phyloP scores from a whole-genome alignment of 768 basidiomycete species.

The Hemileccinum rubropunctum region DNA sequence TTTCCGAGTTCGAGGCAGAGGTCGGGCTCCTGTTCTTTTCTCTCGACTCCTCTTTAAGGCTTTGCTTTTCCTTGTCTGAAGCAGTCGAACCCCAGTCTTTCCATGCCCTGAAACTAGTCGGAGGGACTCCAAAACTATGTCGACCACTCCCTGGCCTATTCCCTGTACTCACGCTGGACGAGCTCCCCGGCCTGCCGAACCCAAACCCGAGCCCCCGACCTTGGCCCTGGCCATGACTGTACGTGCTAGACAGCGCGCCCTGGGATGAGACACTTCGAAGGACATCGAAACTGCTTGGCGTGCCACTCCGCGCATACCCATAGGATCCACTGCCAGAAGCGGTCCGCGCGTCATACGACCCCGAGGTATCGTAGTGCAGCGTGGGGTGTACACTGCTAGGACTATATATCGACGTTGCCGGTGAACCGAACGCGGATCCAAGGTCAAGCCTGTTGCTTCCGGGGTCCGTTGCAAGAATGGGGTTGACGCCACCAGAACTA shows the following conservation, averaged over 20 bases:
- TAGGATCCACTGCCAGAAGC: conserved; percentile 24
- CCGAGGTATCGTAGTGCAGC: conserved; percentile 16
- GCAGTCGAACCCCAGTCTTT: conserved; percentile 17
- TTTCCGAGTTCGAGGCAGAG: conserved; percentile 17
- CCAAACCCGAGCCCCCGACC: conserved; percentile 18
- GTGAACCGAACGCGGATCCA: conserved; percentile 32
- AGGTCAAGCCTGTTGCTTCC: conserved; percentile 15
- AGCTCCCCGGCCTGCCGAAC: conserved; percentile 15
- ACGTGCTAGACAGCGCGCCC: conserved; percentile 24
- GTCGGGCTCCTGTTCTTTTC: conserved; percentile 13
- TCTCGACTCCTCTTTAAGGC: conserved; percentile 7
- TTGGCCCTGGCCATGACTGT: conserved; percentile 17
- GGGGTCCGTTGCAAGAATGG: conserved; percentile 1
- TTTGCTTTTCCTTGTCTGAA: conserved; percentile 20
- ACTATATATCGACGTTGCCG: conserved; percentile 18
- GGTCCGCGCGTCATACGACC: conserved; percentile 18
- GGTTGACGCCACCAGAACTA: conserved; percentile 7
- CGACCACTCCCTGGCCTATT: conserved; percentile 10
- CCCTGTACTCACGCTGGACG: conserved; percentile 18
- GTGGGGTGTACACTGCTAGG: conserved; percentile 10
- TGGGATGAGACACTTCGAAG: conserved; percentile 32
- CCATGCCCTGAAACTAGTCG: conserved; percentile 27
- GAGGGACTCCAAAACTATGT: conserved; percentile 23
- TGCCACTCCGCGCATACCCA: conserved; percentile 23
- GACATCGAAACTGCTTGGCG: conserved; percentile 25